phyloP scores from a whole-genome alignment of 1,139 yeast species.

The Candida sojae region DNA sequence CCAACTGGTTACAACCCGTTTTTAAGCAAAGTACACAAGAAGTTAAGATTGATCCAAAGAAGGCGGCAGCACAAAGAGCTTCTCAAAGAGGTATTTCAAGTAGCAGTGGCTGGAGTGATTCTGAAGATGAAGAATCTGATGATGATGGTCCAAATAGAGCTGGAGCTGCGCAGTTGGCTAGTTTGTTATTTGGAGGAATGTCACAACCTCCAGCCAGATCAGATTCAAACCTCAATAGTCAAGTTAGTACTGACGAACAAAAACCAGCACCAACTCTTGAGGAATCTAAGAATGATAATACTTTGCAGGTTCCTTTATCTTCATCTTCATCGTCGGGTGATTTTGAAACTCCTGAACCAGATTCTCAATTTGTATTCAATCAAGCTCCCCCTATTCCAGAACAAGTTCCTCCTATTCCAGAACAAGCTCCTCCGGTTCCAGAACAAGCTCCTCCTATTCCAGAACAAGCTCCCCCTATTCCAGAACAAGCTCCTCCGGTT shows the following conservation, averaged over 20 bases:
- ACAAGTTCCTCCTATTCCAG: slow-evolving; percentile 6
- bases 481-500: background rate
- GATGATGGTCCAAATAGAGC: slow-evolving; percentile 50
- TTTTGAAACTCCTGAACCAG: slow-evolving; percentile 12
- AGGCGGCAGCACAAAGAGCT: slow-evolving; percentile 64
- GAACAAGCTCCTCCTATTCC: slow-evolving; percentile 6
- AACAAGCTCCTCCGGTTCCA: background rate
- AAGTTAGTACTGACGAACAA: slow-evolving; percentile 16
- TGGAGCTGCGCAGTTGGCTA: slow-evolving; percentile 65
- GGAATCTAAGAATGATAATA: background rate
- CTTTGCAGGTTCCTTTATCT: slow-evolving; percentile 6
- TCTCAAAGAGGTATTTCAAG: slow-evolving; percentile 61
- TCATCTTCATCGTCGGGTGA: slow-evolving; percentile 11
- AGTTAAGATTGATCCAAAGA: slow-evolving; percentile 48
- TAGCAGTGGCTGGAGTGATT: slow-evolving; percentile 61
- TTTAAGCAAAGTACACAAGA: slow-evolving; percentile 47
- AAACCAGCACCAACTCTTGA: slow-evolving; percentile 7
- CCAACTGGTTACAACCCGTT: slow-evolving; percentile 38
- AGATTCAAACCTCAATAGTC: slow-evolving; percentile 8
- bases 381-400: background rate
- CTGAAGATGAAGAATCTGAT: slow-evolving; percentile 55
- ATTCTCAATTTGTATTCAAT: background rate
- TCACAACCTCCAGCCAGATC: slow-evolving; percentile 41
- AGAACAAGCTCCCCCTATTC: slow-evolving; percentile 6
- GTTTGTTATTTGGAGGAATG: slow-evolving; percentile 65